phyloP scores from a whole-genome alignment of 164 flowering plant species.

The Malania oleifera region DNA sequence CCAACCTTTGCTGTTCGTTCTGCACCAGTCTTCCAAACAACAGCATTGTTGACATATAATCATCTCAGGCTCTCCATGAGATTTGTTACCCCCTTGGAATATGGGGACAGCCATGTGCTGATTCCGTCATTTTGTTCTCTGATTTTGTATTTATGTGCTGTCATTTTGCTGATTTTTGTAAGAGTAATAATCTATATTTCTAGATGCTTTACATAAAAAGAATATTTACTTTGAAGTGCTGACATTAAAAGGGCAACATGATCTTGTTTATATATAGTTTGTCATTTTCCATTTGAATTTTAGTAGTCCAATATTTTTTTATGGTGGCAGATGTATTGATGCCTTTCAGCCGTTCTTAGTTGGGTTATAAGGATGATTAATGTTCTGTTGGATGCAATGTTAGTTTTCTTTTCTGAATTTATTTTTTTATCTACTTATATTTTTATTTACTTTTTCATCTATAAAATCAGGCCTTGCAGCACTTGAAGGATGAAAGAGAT shows the following conservation, averaged over 20 bases:
- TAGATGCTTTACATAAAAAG: too few relatives aligned
- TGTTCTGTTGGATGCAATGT: not conserved
- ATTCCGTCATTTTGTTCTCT: not conserved
- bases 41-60: too few relatives aligned
- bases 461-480: slow-evolving; percentile 41
- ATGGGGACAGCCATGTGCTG: not conserved
- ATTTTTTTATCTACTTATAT: not conserved
- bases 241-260: too few relatives aligned
- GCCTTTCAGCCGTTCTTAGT: too few relatives aligned
- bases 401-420: not conserved
- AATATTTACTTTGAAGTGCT: not conserved
- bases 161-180: not conserved
- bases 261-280: too few relatives aligned
- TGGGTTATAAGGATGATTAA: not conserved
- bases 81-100: not conserved
- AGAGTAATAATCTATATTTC: too few relatives aligned
- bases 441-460: not conserved
- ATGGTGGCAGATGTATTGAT: not conserved
- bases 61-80: too few relatives aligned
- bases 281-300: too few relatives aligned
- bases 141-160: not conserved
- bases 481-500: slow-evolving; percentile 70
- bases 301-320: not conserved
- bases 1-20: too few relatives aligned
- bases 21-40: too few relatives aligned